phyloP scores from a whole-genome alignment of 768 basidiomycete species.

The Leccinum disarticulatum region DNA sequence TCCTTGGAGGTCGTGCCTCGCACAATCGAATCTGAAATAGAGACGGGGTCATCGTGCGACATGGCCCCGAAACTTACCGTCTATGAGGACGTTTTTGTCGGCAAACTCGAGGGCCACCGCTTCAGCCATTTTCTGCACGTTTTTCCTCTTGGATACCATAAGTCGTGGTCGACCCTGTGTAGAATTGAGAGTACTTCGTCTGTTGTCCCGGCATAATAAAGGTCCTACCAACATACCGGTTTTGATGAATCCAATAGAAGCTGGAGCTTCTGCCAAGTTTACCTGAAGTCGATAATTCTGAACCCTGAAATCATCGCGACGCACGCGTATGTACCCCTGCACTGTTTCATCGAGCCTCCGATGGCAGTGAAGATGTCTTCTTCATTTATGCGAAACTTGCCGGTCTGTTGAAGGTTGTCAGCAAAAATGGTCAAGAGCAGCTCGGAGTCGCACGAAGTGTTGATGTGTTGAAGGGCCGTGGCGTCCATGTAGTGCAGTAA shows the following conservation, averaged over 20 bases:
- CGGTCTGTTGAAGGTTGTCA: conserved; percentile 95
- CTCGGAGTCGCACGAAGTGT: conserved; percentile 98
- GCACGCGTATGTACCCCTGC: conserved; percentile 93
- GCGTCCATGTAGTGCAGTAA: conserved; percentile 95
- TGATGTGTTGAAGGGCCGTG: conserved; percentile 96
- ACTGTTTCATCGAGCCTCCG: conserved; percentile 82
- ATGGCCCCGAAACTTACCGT: conserved; percentile 54
- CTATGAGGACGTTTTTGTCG: conserved; percentile 91
- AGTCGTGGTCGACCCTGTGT: background rate
- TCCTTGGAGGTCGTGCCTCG: conserved; percentile 98
- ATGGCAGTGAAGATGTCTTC: conserved; percentile 98
- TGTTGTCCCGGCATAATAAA: conserved; percentile 99
- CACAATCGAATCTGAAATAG: conserved; percentile 85
- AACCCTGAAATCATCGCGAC: conserved; percentile 99
- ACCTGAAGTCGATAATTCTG: conserved; percentile 96
- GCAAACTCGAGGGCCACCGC: conserved; percentile 98
- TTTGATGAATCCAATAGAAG: conserved; percentile 93
- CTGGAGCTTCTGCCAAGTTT: conserved; percentile 92
- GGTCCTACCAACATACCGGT: conserved; percentile 95
- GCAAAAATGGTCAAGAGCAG: conserved; percentile 96
- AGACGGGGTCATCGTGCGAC: background rate
- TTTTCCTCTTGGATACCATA: conserved; percentile 66
- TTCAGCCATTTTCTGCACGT: conserved; percentile 91
- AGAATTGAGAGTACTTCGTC: conserved; percentile 59
- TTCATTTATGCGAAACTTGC: conserved; percentile 98